Evolutionary conservation across 495 filamentous ascomycete species (phyloP), one percentile per base, ranked within the genome.

Genomic region (Aspergillus kassunensis): DNA sequence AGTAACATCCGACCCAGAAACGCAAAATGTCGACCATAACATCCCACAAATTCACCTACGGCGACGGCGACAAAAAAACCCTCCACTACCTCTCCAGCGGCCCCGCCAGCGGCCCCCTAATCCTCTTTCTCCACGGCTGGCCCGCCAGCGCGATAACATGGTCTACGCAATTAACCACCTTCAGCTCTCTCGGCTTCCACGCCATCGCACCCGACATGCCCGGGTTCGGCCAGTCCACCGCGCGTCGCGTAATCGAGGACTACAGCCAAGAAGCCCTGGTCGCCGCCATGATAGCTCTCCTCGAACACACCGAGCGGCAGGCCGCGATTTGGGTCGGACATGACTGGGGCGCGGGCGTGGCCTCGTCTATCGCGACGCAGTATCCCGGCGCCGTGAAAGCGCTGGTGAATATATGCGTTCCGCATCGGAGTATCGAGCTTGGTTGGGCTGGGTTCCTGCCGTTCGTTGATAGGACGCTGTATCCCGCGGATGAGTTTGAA

Each of bases 91-190:
- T 59, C 23, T 51, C 56, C 3, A 13, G 51, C 24, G 56, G 56
- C 20, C 56, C 56, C 8, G 34, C 42, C 6, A 44, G 55, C 25
- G 56, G 56, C 29, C 56, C 56, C 16, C 36, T 59, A 13, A 39
- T 59, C 21, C 42, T 59, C 40, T 59, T 59, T 19, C 51, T 59
- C 20, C 56, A 59, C 27, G 56, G 56, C 44, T 59, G 56, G 56
- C 56, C 56, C 1, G 47, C 34, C 30, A 51, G 47, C n/a, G 56
- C 41, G 23, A 59, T 59, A 31, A 59, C 56, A 20, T 59, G 56
- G 56, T 52, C 52, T 35, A 9, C 51, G 23, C 56, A 59, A 43
- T 23, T 59, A 16, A 43, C 55, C 47, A 51, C 52, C 24, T 59
- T 51, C 18, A 46, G 51, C n/a, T 1, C 45, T 19, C 29, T 49